Conservation (phyloP, 768 basidiomycete genomes). For the Hemileccinum impolitum region DNA sequence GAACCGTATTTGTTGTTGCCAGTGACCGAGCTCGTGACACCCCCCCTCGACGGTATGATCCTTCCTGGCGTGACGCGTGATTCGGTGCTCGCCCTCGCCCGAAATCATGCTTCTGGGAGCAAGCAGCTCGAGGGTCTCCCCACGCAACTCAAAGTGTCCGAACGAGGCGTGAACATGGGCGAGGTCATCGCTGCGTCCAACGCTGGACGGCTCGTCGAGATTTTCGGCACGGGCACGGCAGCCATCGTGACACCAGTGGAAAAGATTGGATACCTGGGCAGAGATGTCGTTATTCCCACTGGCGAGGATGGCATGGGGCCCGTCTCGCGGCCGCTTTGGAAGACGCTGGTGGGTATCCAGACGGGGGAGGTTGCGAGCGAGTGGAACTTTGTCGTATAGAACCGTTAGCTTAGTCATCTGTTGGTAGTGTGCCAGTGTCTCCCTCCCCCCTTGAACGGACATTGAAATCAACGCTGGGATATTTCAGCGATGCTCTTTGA, state of each 20-base stretch:
- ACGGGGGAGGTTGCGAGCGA: constrained; percentile 72
- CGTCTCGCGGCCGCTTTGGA: constrained; percentile 47
- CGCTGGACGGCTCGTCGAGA: constrained; percentile 43
- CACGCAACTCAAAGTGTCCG: constrained; percentile 54
- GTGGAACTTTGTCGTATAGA: constrained; percentile 70
- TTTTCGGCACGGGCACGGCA: constrained; percentile 51
- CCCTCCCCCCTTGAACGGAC: not conserved
- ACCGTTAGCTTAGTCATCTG: constrained; percentile 15
- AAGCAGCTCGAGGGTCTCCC: constrained; percentile 50
- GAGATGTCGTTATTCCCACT: constrained; percentile 53
- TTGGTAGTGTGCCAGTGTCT: not conserved
- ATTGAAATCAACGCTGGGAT: not conserved
- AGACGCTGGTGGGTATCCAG: constrained; percentile 59
- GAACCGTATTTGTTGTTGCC: not conserved
- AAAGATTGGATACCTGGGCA: constrained; percentile 56
- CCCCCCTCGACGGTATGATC: constrained; percentile 62
- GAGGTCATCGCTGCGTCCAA: constrained; percentile 56
- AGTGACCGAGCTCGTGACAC: constrained; percentile 61
- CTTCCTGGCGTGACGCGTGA: constrained; percentile 70
- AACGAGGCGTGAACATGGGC: constrained; percentile 71
- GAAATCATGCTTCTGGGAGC: constrained; percentile 52
- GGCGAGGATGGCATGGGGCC: constrained; percentile 75
- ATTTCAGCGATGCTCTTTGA: constrained; percentile 59
- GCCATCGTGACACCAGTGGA: constrained; percentile 53
- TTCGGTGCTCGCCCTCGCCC: constrained; percentile 44